Percentiles rank a stretch among this genome's conserved stretches.
Evolutionary conservation across 257 asterid species (phyloP).

Genomic region (Striga asiatica): DNA sequence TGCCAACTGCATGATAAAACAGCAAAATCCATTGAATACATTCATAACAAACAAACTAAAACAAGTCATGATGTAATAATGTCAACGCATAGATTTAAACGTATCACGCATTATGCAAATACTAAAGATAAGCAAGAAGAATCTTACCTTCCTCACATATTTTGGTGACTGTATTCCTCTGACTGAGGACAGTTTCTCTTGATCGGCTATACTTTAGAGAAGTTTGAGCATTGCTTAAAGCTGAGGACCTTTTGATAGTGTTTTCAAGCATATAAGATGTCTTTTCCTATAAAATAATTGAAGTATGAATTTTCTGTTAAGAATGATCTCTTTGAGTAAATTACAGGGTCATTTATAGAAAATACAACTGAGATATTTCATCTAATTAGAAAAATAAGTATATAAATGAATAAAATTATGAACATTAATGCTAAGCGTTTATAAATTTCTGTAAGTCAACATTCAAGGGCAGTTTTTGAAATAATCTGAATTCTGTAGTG

Average conservation of each 20-base stretch:
- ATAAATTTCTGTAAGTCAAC: neutral
- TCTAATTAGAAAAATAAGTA: neutral
- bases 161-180: slow-evolving; percentile 66
- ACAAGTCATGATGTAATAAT: neutral
- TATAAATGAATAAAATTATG: too few species aligned
- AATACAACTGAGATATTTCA: neutral
- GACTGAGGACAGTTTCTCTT: slow-evolving; percentile 54
- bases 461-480: neutral
- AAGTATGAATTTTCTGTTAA: slow-evolving; percentile 6
- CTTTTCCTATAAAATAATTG: slow-evolving; percentile 51
- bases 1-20: slow-evolving; percentile 55
- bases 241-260: slow-evolving; percentile 33
- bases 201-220: slow-evolving; percentile 33
- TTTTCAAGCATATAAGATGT: slow-evolving; percentile 43
- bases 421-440: too few species aligned
- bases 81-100: neutral
- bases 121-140: slow-evolving; percentile 8
- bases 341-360: neutral
- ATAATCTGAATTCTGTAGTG: neutral
- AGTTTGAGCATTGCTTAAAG: slow-evolving; percentile 21
- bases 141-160: slow-evolving; percentile 85
- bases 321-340: neutral
- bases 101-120: neutral
- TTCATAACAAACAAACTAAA: neutral
- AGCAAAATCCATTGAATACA: neutral